Percentiles rank a stretch among this genome's conserved stretches.
phyloP scores from a whole-genome alignment of 2,329 filamentous ascomycete species.

The Arachnopeziza araneosa region DNA sequence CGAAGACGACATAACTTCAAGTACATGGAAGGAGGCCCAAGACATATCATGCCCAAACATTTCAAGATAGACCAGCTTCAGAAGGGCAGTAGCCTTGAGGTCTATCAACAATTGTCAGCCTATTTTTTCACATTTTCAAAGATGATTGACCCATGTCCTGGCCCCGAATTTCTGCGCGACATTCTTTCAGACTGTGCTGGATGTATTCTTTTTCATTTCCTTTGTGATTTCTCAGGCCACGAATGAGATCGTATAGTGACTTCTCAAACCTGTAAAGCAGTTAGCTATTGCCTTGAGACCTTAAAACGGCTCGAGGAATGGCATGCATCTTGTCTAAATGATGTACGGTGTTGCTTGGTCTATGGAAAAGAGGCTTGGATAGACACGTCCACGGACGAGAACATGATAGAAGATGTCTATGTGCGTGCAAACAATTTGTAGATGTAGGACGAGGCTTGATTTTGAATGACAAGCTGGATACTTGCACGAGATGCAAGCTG shows the following conservation, averaged over 20 bases:
- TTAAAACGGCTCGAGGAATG: not conserved
- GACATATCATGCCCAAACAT: conserved; percentile 99
- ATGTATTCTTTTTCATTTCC: conserved; percentile 95
- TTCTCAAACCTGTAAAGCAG: conserved; percentile 80
- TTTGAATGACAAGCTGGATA: not conserved
- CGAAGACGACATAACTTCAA: conserved; percentile 96
- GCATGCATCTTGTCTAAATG: not conserved
- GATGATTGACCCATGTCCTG: conserved; percentile 78
- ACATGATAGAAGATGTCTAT: not conserved
- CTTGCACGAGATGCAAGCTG: not conserved
- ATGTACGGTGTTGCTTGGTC: not conserved
- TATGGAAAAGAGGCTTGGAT: not conserved
- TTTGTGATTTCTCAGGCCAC: conserved; percentile 91
- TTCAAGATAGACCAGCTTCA: conserved; percentile 96
- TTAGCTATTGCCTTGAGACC: conserved; percentile 2
- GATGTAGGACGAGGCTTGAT: not conserved
- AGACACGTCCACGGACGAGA: not conserved
- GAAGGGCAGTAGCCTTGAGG: conserved; percentile 88
- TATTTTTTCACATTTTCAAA: not conserved
- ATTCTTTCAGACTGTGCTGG: conserved; percentile 89
- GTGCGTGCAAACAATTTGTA: not conserved
- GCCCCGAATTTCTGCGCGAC: conserved; percentile 82
- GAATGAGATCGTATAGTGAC: conserved; percentile 96
- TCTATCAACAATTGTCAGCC: conserved; percentile 44
- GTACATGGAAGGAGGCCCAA: conserved; percentile 96